A percentile compares a stretch with the other conserved stretches of the same genome.
These are phyloP conservation scores for Aspergillus ochraceus DNA, from an alignment of 2,329 filamentous ascomycete species.

Conservation along the genomic window DNA sequence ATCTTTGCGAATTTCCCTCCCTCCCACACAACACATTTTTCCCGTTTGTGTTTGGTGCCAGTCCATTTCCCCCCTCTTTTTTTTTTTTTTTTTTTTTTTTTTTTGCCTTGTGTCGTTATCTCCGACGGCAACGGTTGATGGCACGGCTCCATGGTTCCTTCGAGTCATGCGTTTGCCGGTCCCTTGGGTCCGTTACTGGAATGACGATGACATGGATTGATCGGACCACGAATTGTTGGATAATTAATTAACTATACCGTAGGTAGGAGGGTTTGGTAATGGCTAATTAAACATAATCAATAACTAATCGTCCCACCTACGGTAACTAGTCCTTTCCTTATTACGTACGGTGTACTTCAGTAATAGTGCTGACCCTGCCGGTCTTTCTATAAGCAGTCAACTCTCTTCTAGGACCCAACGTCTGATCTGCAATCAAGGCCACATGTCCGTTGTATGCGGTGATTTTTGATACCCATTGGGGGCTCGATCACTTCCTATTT, in stretches of 20 bases:
- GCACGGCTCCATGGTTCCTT: slow-evolving; percentile 8
- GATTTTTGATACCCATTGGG: background rate
- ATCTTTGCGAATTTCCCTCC: too few species aligned
- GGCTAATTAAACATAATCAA: too few species aligned
- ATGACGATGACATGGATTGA: slow-evolving; percentile 1
- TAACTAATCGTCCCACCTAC: too few species aligned
- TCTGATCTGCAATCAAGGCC: background rate
- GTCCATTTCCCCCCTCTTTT: too few species aligned
- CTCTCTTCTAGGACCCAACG: background rate
- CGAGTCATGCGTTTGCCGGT: slow-evolving; percentile 11
- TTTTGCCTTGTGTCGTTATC: background rate
- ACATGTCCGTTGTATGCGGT: background rate
- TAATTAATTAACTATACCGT: background rate
- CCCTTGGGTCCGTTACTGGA: background rate
- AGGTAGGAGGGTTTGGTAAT: too few species aligned
- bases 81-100: background rate
- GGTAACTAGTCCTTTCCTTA: too few species aligned
- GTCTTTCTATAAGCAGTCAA: background rate
- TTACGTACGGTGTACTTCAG: too few species aligned
- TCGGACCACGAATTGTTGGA: background rate
- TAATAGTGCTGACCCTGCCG: too few species aligned
- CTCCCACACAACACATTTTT: too few species aligned
- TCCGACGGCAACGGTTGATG: background rate
- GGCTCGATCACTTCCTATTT: background rate
- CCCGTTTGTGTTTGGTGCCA: background rate